Conservation (phyloP, 2,329 filamentous ascomycete species). For the Ceratocystis diversiconidia region DNA sequence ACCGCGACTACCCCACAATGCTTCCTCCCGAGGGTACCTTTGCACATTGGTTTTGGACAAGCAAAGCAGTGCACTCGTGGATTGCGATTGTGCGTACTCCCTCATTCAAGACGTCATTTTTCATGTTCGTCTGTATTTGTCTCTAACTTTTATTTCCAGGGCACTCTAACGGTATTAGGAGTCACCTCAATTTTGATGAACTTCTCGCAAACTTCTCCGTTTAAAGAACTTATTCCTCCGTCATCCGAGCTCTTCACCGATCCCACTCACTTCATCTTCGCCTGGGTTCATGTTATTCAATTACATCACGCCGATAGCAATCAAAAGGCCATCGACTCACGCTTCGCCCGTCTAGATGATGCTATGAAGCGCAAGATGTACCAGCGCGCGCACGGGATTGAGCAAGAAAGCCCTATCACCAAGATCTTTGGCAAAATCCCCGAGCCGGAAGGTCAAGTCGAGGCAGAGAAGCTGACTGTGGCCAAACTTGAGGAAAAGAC, state of each 20-base stretch:
- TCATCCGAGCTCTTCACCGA: constrained; percentile 53
- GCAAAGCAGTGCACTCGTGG: constrained; percentile 58
- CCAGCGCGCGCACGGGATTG: constrained; percentile 71
- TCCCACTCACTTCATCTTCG: constrained; percentile 51
- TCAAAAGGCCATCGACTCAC: constrained; percentile 53
- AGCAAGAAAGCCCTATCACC: constrained; percentile 43
- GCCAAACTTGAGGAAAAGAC: constrained; percentile 8
- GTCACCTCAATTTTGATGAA: constrained; percentile 61
- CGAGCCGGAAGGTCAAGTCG: constrained; percentile 27
- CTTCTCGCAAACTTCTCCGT: constrained; percentile 67
- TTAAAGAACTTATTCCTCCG: constrained; percentile 61
- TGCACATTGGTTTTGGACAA: constrained; percentile 73
- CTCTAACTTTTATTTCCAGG: constrained; percentile 26
- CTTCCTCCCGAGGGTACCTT: constrained; percentile 74
- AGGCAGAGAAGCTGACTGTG: constrained; percentile 24
- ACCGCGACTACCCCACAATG: constrained; percentile 71
- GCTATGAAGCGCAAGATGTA: constrained; percentile 76
- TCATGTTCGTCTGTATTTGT: neutral
- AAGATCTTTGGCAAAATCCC: constrained; percentile 29
- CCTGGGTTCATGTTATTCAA: constrained; percentile 56
- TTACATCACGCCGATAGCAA: constrained; percentile 63
- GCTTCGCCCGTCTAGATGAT: constrained; percentile 65
- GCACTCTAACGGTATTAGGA: constrained; percentile 55
- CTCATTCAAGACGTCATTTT: neutral
- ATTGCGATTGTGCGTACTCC: constrained; percentile 59